phyloP scores from a whole-genome alignment of 2,329 filamentous ascomycete genomes.

The Ophiostoma perfectum region DNA sequence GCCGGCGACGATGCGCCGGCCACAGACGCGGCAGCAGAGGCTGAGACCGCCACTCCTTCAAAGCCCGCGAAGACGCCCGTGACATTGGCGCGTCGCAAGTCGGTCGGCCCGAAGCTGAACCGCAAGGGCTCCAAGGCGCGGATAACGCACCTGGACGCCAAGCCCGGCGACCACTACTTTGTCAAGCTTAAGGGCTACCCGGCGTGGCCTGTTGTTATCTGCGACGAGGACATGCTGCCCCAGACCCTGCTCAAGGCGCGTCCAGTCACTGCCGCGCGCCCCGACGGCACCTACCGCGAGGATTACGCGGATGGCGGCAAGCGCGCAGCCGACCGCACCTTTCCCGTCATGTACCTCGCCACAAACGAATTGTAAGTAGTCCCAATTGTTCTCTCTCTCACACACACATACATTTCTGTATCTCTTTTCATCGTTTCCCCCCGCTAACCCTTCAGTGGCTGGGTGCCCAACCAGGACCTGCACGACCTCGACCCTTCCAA shows the following conservation, averaged over 20 bases:
- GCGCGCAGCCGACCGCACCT: conserved; percentile 76
- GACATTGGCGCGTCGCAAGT: conserved; percentile 65
- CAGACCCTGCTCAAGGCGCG: conserved; percentile 67
- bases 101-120: conserved; percentile 70
- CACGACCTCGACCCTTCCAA: conserved; percentile 69
- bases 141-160: conserved; percentile 67
- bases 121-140: conserved; percentile 76
- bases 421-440: background rate
- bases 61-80: conserved; percentile 29
- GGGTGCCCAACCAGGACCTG: conserved; percentile 82
- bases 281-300: conserved; percentile 81
- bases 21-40: conserved; percentile 15
- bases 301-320: conserved; percentile 85
- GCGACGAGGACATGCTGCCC: conserved; percentile 91
- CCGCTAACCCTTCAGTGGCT: conserved; percentile 56
- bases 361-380: conserved; percentile 93
- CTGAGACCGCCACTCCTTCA: conserved; percentile 31
- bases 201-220: conserved; percentile 89
- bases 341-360: conserved; percentile 88
- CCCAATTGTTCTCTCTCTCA: background rate
- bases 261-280: conserved; percentile 74
- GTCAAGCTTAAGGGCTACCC: conserved; percentile 93
- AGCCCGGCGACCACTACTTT: conserved; percentile 88
- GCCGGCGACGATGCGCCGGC: conserved; percentile 28
- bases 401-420: conserved; percentile 10